Base-by-base conservation (phyloP, 2,329 filamentous ascomycete species). In the Raffaelea deltoideospora region DNA sequence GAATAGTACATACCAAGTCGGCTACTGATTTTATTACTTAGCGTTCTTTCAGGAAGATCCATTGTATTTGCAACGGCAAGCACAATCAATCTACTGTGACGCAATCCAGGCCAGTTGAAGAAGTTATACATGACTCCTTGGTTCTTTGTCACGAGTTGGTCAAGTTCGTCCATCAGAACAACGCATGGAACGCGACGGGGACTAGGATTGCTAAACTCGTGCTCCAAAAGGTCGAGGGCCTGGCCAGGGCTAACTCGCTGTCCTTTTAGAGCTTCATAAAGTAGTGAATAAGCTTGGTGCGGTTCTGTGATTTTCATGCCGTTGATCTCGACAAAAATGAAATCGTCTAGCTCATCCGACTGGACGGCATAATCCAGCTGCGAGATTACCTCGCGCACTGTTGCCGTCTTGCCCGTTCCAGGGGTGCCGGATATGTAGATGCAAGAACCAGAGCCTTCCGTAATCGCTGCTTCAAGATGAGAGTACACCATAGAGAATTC, bases 91-190 rank as follows among this genome's bases (percentile, higher is more conserved):
- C 87, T 76, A 37, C 85, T 94, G 57, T 98, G 87, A 34, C 83
- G 74, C 37, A 96, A 65, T 10, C 84, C 82, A 4, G 90, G 90
- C 90, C 90, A 98, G 53, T 98, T 98, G 70, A 98, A 98, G 58
- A 98, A 98, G 57, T 98, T 98, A 63, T 98, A 98, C 90, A 98
- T 98, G 59, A 98, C 90, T n/a, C 84, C 88, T 56, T 98, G 92
- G 50, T 94, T 96, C 52, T 88, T 90, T 11, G 90, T 98, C 5
- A 98, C 92, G 8, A 98, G 72, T 58, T 98, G 90, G 54, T 98
- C 90, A 33, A 98, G 69, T 58, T 98, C 90, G 51, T 98, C 90
- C 90, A 98, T 98, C 35, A 98, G 62, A 3, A 98, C 90, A 13
- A 98, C 90, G 52, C 88, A 96, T 1, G 92, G 90, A 6, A 93